Evolutionary conservation across 129 eudicot species (phyloP).

Genomic region (Chrysanthemum makinoi): DNA sequence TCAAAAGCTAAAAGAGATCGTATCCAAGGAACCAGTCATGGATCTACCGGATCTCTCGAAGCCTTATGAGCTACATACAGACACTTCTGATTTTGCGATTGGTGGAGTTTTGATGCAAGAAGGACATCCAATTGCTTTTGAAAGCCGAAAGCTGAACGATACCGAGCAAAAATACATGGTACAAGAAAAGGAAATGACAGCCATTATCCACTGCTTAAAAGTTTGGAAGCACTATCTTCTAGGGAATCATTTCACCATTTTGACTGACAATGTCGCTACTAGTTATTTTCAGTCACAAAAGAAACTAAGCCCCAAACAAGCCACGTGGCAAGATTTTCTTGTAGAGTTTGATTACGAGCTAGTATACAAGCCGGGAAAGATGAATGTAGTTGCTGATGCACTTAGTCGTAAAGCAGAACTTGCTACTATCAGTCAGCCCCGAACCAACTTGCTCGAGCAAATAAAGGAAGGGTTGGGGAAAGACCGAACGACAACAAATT

Average conservation of each 20-base stretch:
- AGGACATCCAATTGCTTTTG: background rate
- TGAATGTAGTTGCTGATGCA: conserved; percentile 16
- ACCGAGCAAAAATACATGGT: background rate
- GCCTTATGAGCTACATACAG: background rate
- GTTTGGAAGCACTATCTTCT: conserved; percentile 21
- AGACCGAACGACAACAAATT: background rate
- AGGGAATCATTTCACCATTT: background rate
- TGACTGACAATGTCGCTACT: background rate
- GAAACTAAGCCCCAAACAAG: background rate
- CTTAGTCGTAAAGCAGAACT: conserved; percentile 6
- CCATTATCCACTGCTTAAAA: conserved; percentile 1
- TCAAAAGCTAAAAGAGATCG: background rate
- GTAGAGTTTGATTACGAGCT: conserved; percentile 8
- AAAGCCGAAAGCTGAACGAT: conserved; percentile 6
- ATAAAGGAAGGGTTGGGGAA: background rate
- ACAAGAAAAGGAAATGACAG: background rate
- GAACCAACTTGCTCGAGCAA: background rate
- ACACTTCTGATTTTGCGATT: background rate
- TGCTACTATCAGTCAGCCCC: background rate
- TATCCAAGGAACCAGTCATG: background rate
- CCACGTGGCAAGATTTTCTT: background rate
- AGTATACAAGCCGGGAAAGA: conserved; percentile 13
- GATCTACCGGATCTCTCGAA: background rate
- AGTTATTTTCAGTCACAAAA: background rate
- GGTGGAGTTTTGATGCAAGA: conserved; percentile 4